These are phyloP conservation scores for Suillus paluster DNA, from an alignment of 768 basidiomycete species.

Conservation along the genomic window DNA sequence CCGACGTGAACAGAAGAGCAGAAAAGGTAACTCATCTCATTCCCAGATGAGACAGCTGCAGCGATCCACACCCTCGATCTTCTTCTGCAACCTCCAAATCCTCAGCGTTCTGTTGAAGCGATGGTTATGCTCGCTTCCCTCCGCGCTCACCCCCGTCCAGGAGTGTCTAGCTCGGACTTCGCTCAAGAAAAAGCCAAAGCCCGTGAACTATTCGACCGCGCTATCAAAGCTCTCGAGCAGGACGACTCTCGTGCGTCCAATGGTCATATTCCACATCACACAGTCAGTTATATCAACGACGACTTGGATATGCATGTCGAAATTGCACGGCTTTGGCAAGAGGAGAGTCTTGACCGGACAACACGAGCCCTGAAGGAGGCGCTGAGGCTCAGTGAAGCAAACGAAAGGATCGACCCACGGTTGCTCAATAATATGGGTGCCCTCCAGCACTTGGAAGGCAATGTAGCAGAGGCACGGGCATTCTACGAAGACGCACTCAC, in stretches of 20 bases:
- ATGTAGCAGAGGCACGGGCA: conserved; percentile 54
- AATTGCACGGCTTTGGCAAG: conserved; percentile 88
- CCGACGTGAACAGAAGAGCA: conserved; percentile 2
- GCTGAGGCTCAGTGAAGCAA: conserved; percentile 59
- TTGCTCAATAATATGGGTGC: conserved; percentile 83
- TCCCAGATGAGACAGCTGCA: conserved; percentile 77
- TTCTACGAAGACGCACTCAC: conserved; percentile 80
- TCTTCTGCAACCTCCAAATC: conserved; percentile 67
- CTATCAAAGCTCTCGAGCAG: conserved; percentile 64
- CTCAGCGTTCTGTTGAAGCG: conserved; percentile 78
- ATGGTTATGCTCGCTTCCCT: conserved; percentile 89
- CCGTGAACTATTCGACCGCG: conserved; percentile 81
- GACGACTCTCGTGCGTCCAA: conserved; percentile 57
- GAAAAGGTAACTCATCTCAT: conserved; percentile 9
- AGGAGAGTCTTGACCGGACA: conserved; percentile 75
- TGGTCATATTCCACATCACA: conserved; percentile 32
- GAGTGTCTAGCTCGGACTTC: conserved; percentile 74
- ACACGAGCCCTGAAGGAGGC: conserved; percentile 77
- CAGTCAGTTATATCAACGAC: conserved; percentile 61
- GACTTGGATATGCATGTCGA: conserved; percentile 93
- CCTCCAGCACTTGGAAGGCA: conserved; percentile 71
- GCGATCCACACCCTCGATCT: conserved; percentile 87
- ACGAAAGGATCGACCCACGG: conserved; percentile 60
- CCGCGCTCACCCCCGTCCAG: conserved; percentile 80
- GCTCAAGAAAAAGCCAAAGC: conserved; percentile 73